Evolutionary conservation across 2,329 filamentous ascomycete genomes (phyloP), one percentile per base, ranked within the genome.

Genomic region (Aspergillus sp.): DNA sequence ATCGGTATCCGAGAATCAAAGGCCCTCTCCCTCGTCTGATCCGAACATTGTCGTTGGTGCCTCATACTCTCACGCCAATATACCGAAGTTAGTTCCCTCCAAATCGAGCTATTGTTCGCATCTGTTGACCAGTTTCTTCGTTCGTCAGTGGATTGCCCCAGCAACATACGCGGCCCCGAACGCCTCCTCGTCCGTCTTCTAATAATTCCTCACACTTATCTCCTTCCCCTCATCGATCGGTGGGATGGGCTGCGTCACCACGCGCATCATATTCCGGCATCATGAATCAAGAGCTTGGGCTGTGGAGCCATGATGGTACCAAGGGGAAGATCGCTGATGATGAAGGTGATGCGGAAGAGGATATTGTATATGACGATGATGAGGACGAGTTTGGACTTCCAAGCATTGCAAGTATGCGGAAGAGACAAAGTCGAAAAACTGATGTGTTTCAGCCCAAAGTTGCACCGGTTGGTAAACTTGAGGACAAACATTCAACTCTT

Each of bases 351-450:
- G 79, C 80, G 5, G 82, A 83, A 56, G 90, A 91, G 63, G 87
- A 91, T 66, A 85, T 90, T 71, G 86, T 86, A 11, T 91, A 95
- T 67, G 90, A 90, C 68, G 91, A 96, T 65, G 90, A 95, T 66
- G 93, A 96, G 61, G 93, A 98, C 74, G 93, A 98, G 72, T 98
- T 98, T 76, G 93, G 93, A 1, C 81, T 98, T 25, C 93, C 93
- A 2, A 97, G 92, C 71, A 85, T 98, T 70, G 90, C 92, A 5
- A 96, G 89, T 70, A 95, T 95, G 89, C 90, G 93, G 68, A 85
- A 90, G 65, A 90, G 90, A 71, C 79, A 77, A 57, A 80, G 80
- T 33, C 70, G 77, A 74, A 70, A 74, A 76, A 72, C 72, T 71
- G 25, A 58, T n/a, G 33, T 56, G 23, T 59, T 62, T 15, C 65